Percentiles rank a stretch among this genome's conserved stretches.
Conservation (phyloP, 2,329 filamentous ascomycete species). For the Aplosporella prunicola region DNA sequence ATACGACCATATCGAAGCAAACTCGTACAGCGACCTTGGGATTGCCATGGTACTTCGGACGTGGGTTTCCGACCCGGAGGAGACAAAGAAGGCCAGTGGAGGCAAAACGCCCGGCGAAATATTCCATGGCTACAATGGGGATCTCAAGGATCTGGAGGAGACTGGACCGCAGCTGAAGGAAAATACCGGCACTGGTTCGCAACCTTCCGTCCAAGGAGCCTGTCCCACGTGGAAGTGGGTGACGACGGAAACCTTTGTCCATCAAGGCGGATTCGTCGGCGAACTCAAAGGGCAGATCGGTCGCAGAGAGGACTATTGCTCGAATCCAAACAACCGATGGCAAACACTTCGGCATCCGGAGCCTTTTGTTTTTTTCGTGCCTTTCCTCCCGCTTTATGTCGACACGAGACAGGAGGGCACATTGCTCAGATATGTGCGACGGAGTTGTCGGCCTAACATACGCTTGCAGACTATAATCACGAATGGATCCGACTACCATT, state of each 20-base stretch:
- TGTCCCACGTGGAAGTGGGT: constrained; percentile 64
- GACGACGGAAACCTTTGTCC: constrained; percentile 43
- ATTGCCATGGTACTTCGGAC: constrained; percentile 65
- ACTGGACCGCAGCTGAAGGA: constrained; percentile 44
- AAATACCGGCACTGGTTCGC: constrained; percentile 43
- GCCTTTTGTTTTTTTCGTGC: constrained; percentile 59
- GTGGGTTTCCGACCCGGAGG: constrained; percentile 69
- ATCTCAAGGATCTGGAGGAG: constrained; percentile 44
- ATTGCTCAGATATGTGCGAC: constrained; percentile 74
- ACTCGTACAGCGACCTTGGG: constrained; percentile 66
- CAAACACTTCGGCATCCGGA: constrained; percentile 39
- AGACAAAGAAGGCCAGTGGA: constrained; percentile 58
- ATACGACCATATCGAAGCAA: constrained; percentile 52
- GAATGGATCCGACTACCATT: constrained; percentile 58
- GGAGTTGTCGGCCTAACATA: constrained; percentile 89
- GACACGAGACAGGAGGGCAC: constrained; percentile 85
- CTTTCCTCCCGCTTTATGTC: constrained; percentile 80
- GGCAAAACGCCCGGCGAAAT: constrained; percentile 55
- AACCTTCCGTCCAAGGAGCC: constrained; percentile 43
- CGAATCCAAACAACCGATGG: constrained; percentile 39
- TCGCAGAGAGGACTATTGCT: constrained; percentile 38
- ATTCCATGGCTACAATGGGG: constrained; percentile 52
- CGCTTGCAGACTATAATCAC: constrained; percentile 70
- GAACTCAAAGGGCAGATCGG: constrained; percentile 58
- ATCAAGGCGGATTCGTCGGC: constrained; percentile 47